phyloP scores from a whole-genome alignment of 768 basidiomycete genomes.

The Chlorophyllum brunneum region DNA sequence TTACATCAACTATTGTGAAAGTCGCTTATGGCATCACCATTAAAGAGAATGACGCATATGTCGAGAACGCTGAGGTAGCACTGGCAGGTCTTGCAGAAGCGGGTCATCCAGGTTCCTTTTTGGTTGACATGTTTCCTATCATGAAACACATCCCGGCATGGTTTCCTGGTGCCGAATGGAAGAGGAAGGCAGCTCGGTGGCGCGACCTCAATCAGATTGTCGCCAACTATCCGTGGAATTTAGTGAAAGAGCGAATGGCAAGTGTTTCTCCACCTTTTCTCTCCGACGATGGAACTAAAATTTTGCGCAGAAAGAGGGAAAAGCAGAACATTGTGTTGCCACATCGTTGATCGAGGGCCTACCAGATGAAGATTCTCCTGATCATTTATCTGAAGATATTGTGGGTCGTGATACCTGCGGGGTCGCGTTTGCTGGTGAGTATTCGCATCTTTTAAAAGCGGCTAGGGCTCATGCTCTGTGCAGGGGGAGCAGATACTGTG shows the following conservation, averaged over 20 bases:
- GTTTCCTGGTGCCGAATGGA: slow-evolving; percentile 35
- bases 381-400: slow-evolving; percentile 16
- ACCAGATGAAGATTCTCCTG: slow-evolving; percentile 13
- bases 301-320: background rate
- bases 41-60: slow-evolving; percentile 28
- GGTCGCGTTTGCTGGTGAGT: background rate
- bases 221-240: too few relatives aligned
- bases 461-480: background rate
- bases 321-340: slow-evolving; percentile 13
- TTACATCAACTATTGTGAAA: slow-evolving; percentile 26
- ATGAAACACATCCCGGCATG: slow-evolving; percentile 34
- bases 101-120: slow-evolving; percentile 26
- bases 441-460: background rate
- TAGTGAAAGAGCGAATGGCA: slow-evolving; percentile 29
- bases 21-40: slow-evolving; percentile 31
- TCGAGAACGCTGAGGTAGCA: slow-evolving; percentile 25
- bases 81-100: slow-evolving; percentile 23
- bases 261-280: background rate
- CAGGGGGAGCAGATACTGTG: slow-evolving; percentile 41
- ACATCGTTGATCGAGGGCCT: slow-evolving; percentile 17
- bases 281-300: background rate
- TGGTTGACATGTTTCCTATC: slow-evolving; percentile 31
- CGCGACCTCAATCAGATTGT: slow-evolving; percentile 22
- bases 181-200: slow-evolving; percentile 30
- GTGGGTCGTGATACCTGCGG: background rate